These are phyloP conservation scores for Musa acuminata DNA, from an alignment of 176 grass and related monocot species.

Conservation along the genomic window DNA sequence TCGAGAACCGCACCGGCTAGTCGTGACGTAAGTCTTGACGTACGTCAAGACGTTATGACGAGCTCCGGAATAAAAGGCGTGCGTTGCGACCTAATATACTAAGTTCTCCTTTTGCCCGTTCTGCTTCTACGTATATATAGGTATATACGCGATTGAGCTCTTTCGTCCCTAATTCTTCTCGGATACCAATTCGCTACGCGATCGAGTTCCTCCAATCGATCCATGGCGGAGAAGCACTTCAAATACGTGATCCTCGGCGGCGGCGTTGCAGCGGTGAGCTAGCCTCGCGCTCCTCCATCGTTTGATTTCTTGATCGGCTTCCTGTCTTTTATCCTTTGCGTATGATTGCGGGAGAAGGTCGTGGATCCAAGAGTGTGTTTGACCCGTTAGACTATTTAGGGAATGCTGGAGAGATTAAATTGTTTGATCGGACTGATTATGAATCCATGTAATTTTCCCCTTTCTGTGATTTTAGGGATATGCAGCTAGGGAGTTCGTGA, in stretches of 20 bases:
- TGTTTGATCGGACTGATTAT: not conserved
- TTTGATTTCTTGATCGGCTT: not conserved
- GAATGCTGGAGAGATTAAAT: not conserved
- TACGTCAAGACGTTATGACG: too few species aligned
- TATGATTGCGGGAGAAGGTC: not conserved
- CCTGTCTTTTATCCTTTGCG: not conserved
- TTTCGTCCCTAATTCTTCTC: not conserved
- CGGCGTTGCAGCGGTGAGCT: constrained; percentile 61
- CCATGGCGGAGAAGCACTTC: constrained; percentile 74
- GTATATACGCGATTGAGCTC: not conserved
- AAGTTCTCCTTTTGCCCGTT: too few species aligned
- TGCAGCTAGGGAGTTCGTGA: constrained; percentile 72
- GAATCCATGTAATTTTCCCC: not conserved
- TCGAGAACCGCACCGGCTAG: too few species aligned
- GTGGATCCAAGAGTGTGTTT: too few species aligned
- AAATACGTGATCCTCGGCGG: constrained; percentile 93
- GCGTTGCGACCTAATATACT: too few species aligned
- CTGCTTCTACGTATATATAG: too few species aligned
- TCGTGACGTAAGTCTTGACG: too few species aligned
- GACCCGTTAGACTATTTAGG: too few species aligned
- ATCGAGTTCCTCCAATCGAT: not conserved
- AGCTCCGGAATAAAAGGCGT: too few species aligned
- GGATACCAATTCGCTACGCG: not conserved
- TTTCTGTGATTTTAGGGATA: constrained; percentile 46
- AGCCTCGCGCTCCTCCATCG: not conserved